Evolutionary conservation across 1,139 yeast species (phyloP).

Genomic region (Pichia inconspicua): DNA sequence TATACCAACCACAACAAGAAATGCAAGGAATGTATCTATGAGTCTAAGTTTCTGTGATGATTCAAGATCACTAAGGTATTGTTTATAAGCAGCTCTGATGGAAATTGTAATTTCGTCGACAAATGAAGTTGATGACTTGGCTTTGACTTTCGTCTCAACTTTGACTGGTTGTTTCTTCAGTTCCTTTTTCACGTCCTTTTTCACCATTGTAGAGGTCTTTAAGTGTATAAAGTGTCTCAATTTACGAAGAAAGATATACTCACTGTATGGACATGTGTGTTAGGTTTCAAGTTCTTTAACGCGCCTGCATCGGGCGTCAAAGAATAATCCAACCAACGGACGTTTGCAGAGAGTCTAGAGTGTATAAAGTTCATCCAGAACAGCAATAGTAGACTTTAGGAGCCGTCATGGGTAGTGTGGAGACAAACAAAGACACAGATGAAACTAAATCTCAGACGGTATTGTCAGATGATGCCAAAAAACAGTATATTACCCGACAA

Average conservation of each 20-base stretch:
- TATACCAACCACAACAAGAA: constrained; percentile 66
- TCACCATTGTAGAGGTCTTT: background rate
- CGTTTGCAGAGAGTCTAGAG: background rate
- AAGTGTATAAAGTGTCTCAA: no score
- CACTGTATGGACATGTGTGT: no score
- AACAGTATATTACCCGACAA: constrained; percentile 23
- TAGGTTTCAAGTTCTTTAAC: no score
- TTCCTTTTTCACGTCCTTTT: background rate
- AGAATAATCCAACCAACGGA: background rate
- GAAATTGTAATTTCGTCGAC: constrained; percentile 8
- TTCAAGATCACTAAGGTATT: constrained; percentile 24
- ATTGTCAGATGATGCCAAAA: constrained; percentile 1
- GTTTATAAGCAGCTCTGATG: constrained; percentile 6
- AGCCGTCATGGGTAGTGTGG: background rate
- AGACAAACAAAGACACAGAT: background rate
- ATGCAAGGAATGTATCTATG: constrained; percentile 70
- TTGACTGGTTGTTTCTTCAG: background rate
- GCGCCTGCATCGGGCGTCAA: no score
- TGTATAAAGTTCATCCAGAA: background rate
- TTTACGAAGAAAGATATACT: no score
- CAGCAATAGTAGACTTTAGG: background rate
- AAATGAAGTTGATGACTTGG: background rate
- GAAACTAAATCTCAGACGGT: background rate
- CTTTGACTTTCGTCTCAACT: background rate
- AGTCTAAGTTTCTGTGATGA: constrained; percentile 40